Evolutionary conservation across 1,284 basidiomycete species (phyloP).

Genomic region (Fomitopsis betulina): DNA sequence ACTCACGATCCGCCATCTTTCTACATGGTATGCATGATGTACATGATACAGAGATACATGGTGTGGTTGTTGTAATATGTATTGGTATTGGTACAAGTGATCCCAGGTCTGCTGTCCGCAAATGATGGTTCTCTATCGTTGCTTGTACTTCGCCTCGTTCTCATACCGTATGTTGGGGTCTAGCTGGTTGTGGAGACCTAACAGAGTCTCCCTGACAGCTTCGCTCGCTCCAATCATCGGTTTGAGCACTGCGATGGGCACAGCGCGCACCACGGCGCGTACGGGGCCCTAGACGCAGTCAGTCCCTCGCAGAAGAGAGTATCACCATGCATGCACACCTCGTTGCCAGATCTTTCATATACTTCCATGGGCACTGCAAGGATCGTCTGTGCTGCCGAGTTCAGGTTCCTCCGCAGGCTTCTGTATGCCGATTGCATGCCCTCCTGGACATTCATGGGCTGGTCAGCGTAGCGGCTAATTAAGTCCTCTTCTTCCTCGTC

Average conservation of each 20-base stretch:
- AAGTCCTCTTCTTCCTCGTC: conserved; percentile 45
- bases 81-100: conserved; percentile 19
- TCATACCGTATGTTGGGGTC: conserved; percentile 78
- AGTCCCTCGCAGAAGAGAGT: neutral
- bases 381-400: conserved; percentile 95
- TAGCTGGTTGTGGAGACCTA: conserved; percentile 87
- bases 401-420: conserved; percentile 81
- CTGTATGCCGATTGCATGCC: conserved; percentile 90
- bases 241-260: conserved; percentile 93
- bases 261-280: conserved; percentile 89
- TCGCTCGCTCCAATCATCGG: conserved; percentile 97
- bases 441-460: conserved; percentile 80
- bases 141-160: conserved; percentile 88
- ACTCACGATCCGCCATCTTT: neutral
- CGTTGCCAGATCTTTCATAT: conserved; percentile 86
- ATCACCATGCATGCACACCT: conserved; percentile 44
- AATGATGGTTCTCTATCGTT: conserved; percentile 37
- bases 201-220: conserved; percentile 91
- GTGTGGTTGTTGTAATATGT: conserved; percentile 15
- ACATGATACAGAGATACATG: conserved; percentile 20
- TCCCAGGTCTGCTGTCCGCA: conserved; percentile 6
- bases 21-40: conserved; percentile 16
- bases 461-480: conserved; percentile 88
- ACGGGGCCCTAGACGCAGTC: conserved; percentile 67
- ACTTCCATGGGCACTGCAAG: conserved; percentile 99